A percentile compares a stretch with the other conserved stretches of the same genome.
Conservation (phyloP, 495 filamentous ascomycete genomes). For the Copromyces sp. region DNA sequence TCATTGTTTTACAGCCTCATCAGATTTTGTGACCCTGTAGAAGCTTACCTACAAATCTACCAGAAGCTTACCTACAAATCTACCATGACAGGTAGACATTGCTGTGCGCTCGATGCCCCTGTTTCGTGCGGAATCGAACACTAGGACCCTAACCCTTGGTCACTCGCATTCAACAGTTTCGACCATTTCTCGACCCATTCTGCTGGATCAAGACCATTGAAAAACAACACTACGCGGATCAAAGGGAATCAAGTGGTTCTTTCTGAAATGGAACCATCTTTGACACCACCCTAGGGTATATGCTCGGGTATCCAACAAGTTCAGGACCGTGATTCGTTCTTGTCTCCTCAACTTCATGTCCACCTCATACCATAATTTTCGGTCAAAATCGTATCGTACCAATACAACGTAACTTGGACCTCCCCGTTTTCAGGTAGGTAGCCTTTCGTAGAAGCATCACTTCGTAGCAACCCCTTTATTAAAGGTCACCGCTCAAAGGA, state of each 20-base stretch:
- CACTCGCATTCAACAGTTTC: neutral
- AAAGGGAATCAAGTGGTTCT: neutral
- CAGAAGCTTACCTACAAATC: neutral
- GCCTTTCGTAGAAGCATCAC: neutral
- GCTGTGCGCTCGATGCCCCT: neutral
- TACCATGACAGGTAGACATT: neutral
- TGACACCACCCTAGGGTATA: neutral
- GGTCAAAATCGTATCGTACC: accelerated
- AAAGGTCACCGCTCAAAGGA: no score
- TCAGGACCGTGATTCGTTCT: neutral
- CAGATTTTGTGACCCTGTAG: no score
- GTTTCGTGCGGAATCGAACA: neutral
- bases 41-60: no score
- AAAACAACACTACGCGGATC: neutral
- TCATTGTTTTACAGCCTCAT: no score
- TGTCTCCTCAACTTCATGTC: neutral
- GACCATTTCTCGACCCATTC: neutral
- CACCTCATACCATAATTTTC: neutral
- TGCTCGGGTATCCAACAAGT: neutral
- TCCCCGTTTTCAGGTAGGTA: neutral
- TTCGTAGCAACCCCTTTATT: no score
- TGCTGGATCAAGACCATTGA: neutral
- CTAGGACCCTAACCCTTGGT: neutral
- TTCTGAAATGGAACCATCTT: neutral
- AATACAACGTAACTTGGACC: neutral